Conservation (phyloP, 2,329 filamentous ascomycete genomes). For the Beauveria sp. region DNA sequence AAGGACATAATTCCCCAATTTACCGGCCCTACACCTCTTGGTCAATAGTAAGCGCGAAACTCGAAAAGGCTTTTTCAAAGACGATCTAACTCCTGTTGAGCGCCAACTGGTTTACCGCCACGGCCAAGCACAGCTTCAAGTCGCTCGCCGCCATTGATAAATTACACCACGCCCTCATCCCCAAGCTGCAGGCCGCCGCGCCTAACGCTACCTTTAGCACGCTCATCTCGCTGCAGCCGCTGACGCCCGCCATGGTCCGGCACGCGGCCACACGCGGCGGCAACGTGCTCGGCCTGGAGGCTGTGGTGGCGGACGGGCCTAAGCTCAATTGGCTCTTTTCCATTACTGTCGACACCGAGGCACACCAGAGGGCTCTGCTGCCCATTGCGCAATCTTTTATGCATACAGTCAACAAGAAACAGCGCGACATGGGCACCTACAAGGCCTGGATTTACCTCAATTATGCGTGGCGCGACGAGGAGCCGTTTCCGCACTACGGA, state of each 20-base stretch:
- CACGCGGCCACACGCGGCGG: constrained; percentile 20
- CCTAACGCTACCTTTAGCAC: constrained; percentile 20
- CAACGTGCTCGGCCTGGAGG: constrained; percentile 26
- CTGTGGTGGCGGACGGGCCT: constrained; percentile 27
- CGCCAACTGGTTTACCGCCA: constrained; percentile 27
- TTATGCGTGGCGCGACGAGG: constrained; percentile 33
- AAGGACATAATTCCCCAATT: constrained; percentile 24
- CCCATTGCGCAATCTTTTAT: constrained; percentile 21
- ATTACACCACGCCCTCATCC: constrained; percentile 21
- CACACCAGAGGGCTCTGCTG: constrained; percentile 25
- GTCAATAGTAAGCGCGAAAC: constrained; percentile 17
- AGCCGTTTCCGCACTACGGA: constrained; percentile 31
- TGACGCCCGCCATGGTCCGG: constrained; percentile 22
- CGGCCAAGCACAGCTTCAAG: constrained; percentile 20
- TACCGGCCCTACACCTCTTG: constrained; percentile 25
- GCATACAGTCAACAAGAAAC: constrained; percentile 19
- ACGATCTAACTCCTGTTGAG: not conserved
- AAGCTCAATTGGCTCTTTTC: constrained; percentile 29
- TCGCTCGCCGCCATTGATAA: constrained; percentile 25
- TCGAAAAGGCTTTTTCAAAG: not conserved
- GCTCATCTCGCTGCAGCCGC: constrained; percentile 25
- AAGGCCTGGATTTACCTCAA: constrained; percentile 35
- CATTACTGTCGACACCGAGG: constrained; percentile 31
- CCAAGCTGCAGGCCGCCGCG: constrained; percentile 20
- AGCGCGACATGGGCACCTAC: constrained; percentile 21